Conservation (phyloP, 257 asterid genomes). For the Cinchona pubescens region DNA sequence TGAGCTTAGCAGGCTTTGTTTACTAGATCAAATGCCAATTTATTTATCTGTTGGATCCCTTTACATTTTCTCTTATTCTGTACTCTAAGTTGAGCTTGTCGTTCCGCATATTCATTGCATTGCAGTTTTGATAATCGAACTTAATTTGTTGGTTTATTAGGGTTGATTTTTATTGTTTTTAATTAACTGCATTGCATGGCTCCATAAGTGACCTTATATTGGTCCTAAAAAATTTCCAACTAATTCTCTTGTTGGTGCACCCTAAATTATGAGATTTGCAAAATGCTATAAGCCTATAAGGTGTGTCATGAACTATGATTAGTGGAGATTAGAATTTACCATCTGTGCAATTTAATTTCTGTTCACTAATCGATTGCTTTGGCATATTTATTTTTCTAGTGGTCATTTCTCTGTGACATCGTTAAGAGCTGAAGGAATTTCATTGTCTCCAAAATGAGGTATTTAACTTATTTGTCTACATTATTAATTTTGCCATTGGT, state of each 20-base stretch:
- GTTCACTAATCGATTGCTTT: not conserved
- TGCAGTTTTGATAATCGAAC: not conserved
- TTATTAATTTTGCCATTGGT: not conserved
- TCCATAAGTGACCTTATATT: not conserved
- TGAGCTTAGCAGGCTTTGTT: not conserved
- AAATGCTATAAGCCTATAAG: not conserved
- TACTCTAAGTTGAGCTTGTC: not conserved
- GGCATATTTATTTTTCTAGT: not conserved
- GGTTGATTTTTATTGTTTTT: not conserved
- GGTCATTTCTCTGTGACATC: not conserved
- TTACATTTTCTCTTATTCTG: not conserved
- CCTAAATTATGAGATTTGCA: not conserved
- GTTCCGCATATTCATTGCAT: not conserved
- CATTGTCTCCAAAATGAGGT: constrained; percentile 14
- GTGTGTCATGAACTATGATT: not conserved
- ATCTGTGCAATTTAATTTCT: not conserved
- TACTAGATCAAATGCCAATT: not conserved
- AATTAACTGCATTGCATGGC: not conserved
- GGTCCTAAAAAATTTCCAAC: not conserved
- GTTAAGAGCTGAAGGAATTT: not conserved
- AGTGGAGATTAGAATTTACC: not conserved
- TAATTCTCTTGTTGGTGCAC: not conserved
- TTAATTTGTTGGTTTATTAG: constrained; percentile 1
- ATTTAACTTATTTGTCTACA: not conserved
- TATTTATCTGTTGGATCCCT: not conserved